Evolutionary conservation across 129 eudicot species (phyloP).

Genomic region (Centaurea solstitialis): DNA sequence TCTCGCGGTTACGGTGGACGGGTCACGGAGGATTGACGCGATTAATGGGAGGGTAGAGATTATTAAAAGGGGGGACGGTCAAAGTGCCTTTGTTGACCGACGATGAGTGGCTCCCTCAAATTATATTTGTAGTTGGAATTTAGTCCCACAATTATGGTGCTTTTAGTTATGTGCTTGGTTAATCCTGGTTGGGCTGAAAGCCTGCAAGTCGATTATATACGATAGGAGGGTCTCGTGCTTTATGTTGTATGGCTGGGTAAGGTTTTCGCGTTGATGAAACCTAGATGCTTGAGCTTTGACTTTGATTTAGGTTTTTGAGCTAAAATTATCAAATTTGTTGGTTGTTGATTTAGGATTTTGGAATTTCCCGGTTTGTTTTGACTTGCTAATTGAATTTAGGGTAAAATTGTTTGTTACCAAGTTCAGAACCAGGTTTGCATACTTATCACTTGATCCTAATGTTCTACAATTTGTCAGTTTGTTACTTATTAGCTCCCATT

Average conservation of each 20-base stretch:
- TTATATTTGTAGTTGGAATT: background rate
- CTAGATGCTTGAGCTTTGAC: background rate
- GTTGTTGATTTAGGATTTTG: background rate
- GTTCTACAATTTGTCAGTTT: background rate
- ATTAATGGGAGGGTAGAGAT: no score
- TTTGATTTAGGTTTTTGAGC: background rate
- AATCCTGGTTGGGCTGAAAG: background rate
- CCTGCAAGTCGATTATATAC: background rate
- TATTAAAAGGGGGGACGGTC: no score
- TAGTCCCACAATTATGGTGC: background rate
- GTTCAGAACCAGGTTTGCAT: background rate
- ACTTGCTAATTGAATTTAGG: background rate
- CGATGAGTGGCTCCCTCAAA: no score
- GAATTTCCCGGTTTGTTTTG: background rate
- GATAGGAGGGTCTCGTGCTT: background rate
- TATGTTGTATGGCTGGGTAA: background rate
- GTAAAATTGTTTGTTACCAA: background rate
- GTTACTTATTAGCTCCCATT: background rate
- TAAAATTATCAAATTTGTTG: background rate
- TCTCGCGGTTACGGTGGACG: no score
- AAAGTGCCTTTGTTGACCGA: no score
- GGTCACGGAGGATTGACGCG: no score
- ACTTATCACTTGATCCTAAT: constrained; percentile 8
- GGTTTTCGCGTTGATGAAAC: background rate
- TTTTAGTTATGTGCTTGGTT: background rate